Percentiles rank a stretch among this genome's conserved stretches.
Evolutionary conservation across 495 filamentous ascomycete genomes (phyloP).

Genomic region (Coniosporium apollinis): DNA sequence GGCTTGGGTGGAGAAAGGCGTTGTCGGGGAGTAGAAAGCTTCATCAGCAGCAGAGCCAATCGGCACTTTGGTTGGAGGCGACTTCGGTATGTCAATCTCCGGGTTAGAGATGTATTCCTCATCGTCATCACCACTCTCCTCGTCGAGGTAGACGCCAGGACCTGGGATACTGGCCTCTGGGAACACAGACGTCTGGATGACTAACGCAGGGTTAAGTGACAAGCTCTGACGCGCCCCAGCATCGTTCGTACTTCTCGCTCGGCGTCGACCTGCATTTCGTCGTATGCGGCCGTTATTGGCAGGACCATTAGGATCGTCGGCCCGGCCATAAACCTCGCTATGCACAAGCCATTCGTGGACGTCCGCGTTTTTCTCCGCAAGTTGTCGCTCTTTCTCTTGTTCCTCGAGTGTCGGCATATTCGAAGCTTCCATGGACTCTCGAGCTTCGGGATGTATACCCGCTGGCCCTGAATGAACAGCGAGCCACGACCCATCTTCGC

Average conservation of each 20-base stretch:
- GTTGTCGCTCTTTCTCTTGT: slow-evolving; percentile 10
- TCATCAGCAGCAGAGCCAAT: no score
- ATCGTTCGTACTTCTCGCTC: slow-evolving; percentile 19
- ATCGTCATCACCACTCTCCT: slow-evolving; percentile 17
- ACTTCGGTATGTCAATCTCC: slow-evolving; percentile 10
- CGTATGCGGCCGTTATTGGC: slow-evolving; percentile 4
- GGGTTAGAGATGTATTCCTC: slow-evolving; percentile 8
- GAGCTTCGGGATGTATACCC: background rate
- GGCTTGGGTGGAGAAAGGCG: slow-evolving; percentile 6
- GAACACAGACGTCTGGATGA: slow-evolving; percentile 7
- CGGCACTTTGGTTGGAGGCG: slow-evolving; percentile 15
- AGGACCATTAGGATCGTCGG: slow-evolving; percentile 4
- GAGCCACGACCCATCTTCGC: slow-evolving; percentile 9
- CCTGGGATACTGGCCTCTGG: slow-evolving; percentile 18
- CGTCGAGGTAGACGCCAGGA: slow-evolving; percentile 16
- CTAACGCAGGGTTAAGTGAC: slow-evolving; percentile 9
- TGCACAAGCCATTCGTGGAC: slow-evolving; percentile 18
- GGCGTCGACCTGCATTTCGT: slow-evolving; percentile 5
- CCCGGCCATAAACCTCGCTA: slow-evolving; percentile 15
- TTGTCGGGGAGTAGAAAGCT: slow-evolving; percentile 5
- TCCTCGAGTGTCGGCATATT: slow-evolving; percentile 17
- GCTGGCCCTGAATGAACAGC: background rate
- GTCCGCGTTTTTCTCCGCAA: slow-evolving; percentile 17
- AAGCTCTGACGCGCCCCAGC: no score
- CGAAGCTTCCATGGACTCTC: background rate